These are phyloP conservation scores for Eugenia klotzschiana DNA, from an alignment of 441 rosid species.

Conservation along the genomic window DNA sequence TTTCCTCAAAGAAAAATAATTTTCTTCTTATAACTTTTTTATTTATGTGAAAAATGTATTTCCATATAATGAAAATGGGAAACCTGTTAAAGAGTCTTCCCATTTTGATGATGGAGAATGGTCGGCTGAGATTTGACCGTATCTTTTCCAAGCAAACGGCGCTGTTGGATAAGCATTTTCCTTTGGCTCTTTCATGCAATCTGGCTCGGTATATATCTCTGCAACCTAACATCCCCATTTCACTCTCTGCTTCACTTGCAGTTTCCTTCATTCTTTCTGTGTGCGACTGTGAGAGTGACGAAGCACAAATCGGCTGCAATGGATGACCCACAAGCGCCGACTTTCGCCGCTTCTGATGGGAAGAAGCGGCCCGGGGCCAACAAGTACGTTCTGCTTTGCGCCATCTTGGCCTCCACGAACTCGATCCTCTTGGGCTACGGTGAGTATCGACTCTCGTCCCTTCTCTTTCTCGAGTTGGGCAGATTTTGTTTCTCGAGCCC, in stretches of 20 bases:
- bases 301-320: neutral
- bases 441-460: neutral
- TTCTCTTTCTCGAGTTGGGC: neutral
- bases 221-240: neutral
- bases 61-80: too few species aligned
- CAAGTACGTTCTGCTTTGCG: conserved; percentile 23
- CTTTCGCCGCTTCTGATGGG: neutral
- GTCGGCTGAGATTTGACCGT: too few species aligned
- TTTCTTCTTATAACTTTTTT: too few species aligned
- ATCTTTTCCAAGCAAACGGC: too few species aligned
- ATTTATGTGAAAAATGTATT: too few species aligned
- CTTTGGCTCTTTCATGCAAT: neutral
- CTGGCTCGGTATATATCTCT: neutral
- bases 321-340: neutral
- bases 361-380: conserved; percentile 2
- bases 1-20: too few species aligned
- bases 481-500: neutral
- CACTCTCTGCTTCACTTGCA: neutral
- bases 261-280: neutral
- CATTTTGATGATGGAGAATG: too few species aligned
- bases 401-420: conserved; percentile 39
- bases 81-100: too few species aligned
- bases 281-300: neutral
- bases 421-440: conserved; percentile 53
- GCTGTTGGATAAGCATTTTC: too few species aligned